Base-by-base conservation (phyloP, 2,329 filamentous ascomycete species). In the Dactylellina haptotyla region DNA sequence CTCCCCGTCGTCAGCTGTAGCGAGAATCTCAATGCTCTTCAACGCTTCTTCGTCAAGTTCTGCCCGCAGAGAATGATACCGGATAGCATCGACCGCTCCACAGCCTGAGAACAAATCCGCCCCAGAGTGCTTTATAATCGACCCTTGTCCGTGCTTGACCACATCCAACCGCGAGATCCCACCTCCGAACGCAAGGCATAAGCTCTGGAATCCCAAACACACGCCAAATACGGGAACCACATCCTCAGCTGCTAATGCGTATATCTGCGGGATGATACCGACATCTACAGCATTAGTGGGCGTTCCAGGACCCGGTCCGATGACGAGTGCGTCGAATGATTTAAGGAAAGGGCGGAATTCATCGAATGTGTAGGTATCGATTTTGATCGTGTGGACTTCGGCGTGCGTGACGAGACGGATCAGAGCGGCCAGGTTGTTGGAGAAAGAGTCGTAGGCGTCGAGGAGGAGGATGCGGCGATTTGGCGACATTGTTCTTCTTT, bases 401-500 rank as follows among this genome's bases (percentile, higher is more conserved):
- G 87, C 90, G 70, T 85, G 82, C 6, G 96, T 84, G 2, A 87
- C 84, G 2, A 89, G 87, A 77, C 90, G 86, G 50, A 98, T 85
- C 32, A 97, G 86, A 4, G 91, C 89, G 59, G 96, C 88, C 78
- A 98, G 95, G 82, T 97, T 98, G 82, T 96, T 93, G 63, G 93
- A 92, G 82, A 97, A 99, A 43, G 93, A 97, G 83, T 99, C 95
- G 82, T 96, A 96, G 75, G 94, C 93, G 81, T 98, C 95, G 77
- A 99, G 85, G 82, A 96, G 97, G 75, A 98, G 87, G 75, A 98
- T 90, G 72, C 83, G 83, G 57, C 70, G 59, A 9, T 41, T 26
- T 9, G 67, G 46, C 8, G 54, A 16, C 61, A 73, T 73, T 34
- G 48, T 58, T 14, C 2, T 20, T 20, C 18, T 14, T 26, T 23